phyloP scores from a whole-genome alignment of 805 yeast genomes.

The Starmerella sp. region DNA sequence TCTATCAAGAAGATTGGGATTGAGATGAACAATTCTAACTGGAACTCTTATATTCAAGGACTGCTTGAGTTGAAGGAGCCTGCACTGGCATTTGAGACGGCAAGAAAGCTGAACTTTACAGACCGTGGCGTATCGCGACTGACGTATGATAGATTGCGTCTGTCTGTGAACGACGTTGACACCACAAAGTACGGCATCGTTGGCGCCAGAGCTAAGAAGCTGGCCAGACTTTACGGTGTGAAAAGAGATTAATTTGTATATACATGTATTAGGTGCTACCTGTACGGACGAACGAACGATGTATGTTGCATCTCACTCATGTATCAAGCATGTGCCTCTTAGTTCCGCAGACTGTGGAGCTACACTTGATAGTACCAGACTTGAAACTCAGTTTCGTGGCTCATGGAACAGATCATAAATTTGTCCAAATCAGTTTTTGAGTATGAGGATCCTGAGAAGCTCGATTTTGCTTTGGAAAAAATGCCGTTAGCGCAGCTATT shows the following conservation, averaged over 20 bases:
- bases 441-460: slow-evolving; percentile 37
- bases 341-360: not conserved
- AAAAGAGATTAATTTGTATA: not conserved
- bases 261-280: not conserved
- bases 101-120: not conserved
- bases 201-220: not conserved
- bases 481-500: slow-evolving; percentile 52
- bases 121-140: not conserved
- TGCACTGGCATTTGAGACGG: slow-evolving; percentile 2
- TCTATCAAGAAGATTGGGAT: slow-evolving; percentile 8
- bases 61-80: not conserved
- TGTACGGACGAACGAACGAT: no score
- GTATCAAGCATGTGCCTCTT: not conserved
- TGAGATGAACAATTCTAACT: slow-evolving; percentile 1
- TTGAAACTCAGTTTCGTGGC: not conserved
- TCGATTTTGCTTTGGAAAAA: slow-evolving; percentile 49
- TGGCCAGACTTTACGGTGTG: not conserved
- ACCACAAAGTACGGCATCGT: not conserved
- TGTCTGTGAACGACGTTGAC: not conserved
- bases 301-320: no score
- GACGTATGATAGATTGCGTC: not conserved
- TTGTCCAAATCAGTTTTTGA: not conserved
- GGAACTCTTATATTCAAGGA: slow-evolving; percentile 5
- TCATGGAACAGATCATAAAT: not conserved
- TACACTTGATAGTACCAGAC: not conserved